Evolutionary conservation across 345 rosid genomes (phyloP), one percentile per base, ranked within the genome.

Genomic region (Linum trigynum): DNA sequence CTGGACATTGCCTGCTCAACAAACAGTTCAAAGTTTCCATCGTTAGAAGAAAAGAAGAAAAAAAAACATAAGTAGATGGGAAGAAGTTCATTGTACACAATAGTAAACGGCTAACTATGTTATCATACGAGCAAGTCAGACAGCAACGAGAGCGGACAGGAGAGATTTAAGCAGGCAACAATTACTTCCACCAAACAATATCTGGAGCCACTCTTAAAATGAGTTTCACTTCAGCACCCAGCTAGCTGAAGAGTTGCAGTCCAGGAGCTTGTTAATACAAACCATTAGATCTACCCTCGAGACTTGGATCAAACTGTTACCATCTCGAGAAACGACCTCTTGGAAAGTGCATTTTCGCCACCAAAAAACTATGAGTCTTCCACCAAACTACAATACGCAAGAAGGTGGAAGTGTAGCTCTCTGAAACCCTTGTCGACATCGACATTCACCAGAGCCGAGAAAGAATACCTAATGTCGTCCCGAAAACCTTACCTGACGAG

Each of bases 1-100:
- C 72, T 69, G 39, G 74, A 59, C 41, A 58, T 71, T 39, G 61
- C 84, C 86, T 85, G 80, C 65, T 63, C 60, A 38, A 57, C 10
- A 56, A 69, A 68, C 32, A 16, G 61, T 12, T 6, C 3, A 42
- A 38, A 8, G 8, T 45, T 43, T 14, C 2, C 17, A 39, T 66
- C 10, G 61, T 45, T 71, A 65, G 45, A 48, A 17, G 32, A 3
- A 8, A 23, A 23, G 32, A 23, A 57, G 5, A 57, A 5, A 2
- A 57, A 5, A 2, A 23, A 6, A 10, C 36, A 37, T 12, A 57
- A 9, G 8, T 32, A 32, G 8, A 57, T 23, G 61, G 36, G 23
- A 11, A 32, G 23, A 57, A 17, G 36, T 17, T 57, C 38, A 12
- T 57, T 17, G 37, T 16, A 17, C 38, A 57, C 38, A 35, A n/a